These are phyloP conservation scores for Aspergillus olivimuriae DNA, from an alignment of 495 filamentous ascomycete genomes.

Conservation along the genomic window DNA sequence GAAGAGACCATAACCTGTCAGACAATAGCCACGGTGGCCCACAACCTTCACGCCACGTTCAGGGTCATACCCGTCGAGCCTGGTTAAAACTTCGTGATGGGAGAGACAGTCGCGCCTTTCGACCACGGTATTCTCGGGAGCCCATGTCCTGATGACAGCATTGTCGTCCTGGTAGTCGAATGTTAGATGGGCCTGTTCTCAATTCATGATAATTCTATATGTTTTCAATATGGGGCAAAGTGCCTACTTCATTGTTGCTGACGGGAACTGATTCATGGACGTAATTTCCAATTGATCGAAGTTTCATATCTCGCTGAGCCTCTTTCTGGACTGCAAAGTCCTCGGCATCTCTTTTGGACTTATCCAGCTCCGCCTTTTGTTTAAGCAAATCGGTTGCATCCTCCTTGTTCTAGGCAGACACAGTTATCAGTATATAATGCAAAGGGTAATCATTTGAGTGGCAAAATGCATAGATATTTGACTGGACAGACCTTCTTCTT, in stretches of 20 bases:
- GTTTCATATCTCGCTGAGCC: slow-evolving; percentile 60
- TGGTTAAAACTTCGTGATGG: slow-evolving; percentile 88
- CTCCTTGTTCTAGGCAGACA: slow-evolving; percentile 66
- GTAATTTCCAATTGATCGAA: slow-evolving; percentile 84
- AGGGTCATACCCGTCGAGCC: slow-evolving; percentile 87
- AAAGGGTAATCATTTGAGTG: background rate
- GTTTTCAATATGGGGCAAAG: no score
- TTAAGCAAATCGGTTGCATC: slow-evolving; percentile 66
- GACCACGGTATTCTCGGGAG: slow-evolving; percentile 61
- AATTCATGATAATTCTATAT: no score
- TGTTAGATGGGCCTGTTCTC: background rate
- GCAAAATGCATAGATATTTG: background rate
- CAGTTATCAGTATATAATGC: no score
- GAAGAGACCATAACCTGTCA: slow-evolving; percentile 87
- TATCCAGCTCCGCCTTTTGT: slow-evolving; percentile 69
- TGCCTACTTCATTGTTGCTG: slow-evolving; percentile 75
- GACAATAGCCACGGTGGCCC: slow-evolving; percentile 90
- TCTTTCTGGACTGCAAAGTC: slow-evolving; percentile 70
- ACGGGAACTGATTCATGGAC: slow-evolving; percentile 91
- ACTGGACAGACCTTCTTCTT: slow-evolving; percentile 72
- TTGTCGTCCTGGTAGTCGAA: slow-evolving; percentile 63
- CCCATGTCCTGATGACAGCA: slow-evolving; percentile 65
- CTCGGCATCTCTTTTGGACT: slow-evolving; percentile 72
- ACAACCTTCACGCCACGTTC: slow-evolving; percentile 92
- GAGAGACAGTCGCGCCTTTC: slow-evolving; percentile 71